These are phyloP conservation scores for Nidularia sp. DNA, from an alignment of 768 basidiomycete genomes.

Conservation along the genomic window DNA sequence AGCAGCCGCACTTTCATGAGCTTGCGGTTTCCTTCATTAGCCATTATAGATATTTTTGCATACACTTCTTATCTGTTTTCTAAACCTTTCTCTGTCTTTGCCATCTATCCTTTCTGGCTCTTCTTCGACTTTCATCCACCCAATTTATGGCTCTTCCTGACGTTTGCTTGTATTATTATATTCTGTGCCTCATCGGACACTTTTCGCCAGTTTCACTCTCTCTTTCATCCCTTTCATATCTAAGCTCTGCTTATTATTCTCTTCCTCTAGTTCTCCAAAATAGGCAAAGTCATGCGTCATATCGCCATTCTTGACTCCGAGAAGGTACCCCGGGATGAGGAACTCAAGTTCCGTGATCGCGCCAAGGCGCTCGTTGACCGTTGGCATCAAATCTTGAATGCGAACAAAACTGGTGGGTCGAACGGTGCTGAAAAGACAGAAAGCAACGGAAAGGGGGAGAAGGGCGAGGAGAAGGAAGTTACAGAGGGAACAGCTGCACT, in stretches of 20 bases:
- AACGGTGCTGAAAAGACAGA: conserved; percentile 4
- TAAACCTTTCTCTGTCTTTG: too few relatives aligned
- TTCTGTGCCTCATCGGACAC: background rate
- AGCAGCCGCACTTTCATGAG: too few relatives aligned
- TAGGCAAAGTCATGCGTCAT: conserved; percentile 87
- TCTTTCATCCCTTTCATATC: background rate
- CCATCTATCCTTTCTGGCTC: too few relatives aligned
- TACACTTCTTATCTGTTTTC: too few relatives aligned
- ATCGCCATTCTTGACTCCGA: conserved; percentile 54
- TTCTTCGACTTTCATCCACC: too few relatives aligned
- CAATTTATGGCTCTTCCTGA: too few relatives aligned
- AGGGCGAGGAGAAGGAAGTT: conserved; percentile 14
- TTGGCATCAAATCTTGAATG: conserved; percentile 57
- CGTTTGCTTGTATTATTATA: too few relatives aligned
- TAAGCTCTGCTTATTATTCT: conserved; percentile 3
- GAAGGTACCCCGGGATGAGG: conserved; percentile 60
- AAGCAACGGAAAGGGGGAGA: conserved; percentile 2
- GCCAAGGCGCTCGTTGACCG: conserved; percentile 66
- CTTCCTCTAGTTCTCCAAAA: conserved; percentile 74
- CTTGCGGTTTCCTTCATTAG: too few relatives aligned
- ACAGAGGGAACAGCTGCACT: conserved; percentile 22
- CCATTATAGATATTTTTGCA: too few relatives aligned
- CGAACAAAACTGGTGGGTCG: conserved; percentile 21
- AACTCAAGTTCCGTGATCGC: conserved; percentile 66
- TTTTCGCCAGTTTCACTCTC: background rate